A percentile compares a stretch with the other conserved stretches of the same genome.
Conservation (phyloP, 2,329 filamentous ascomycete genomes). For the Penicillium freii region DNA sequence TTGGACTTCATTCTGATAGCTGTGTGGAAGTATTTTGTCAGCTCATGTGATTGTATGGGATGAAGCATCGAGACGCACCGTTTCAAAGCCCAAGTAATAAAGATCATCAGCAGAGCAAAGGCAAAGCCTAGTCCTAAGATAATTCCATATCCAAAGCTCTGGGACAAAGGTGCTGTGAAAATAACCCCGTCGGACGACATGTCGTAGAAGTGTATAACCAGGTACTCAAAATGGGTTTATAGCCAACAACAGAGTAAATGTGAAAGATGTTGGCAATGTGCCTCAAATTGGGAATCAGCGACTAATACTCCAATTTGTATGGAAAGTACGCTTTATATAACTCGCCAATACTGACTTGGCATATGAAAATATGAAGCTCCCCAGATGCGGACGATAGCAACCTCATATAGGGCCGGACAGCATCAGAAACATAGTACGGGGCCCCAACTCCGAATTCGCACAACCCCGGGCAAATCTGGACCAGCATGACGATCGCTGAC, state of each 20-base stretch:
- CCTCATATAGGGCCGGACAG: slow-evolving; percentile 1
- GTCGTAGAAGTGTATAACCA: neutral
- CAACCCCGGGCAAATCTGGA: neutral
- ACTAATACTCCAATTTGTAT: neutral
- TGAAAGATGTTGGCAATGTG: neutral
- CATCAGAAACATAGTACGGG: neutral
- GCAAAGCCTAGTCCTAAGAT: slow-evolving; percentile 70
- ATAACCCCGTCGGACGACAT: slow-evolving; percentile 24
- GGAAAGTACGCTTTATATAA: neutral
- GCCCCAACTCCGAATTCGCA: slow-evolving; percentile 26
- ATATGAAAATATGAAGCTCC: neutral
- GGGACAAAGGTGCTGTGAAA: slow-evolving; percentile 41
- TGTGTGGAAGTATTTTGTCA: slow-evolving; percentile 20
- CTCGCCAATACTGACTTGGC: neutral
- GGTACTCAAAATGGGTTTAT: neutral
- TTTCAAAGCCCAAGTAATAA: slow-evolving; percentile 68
- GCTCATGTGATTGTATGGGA: neutral
- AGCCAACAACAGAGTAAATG: neutral
- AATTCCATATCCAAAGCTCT: slow-evolving; percentile 74
- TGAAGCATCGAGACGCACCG: slow-evolving; percentile 39
- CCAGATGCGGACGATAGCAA: neutral
- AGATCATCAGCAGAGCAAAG: slow-evolving; percentile 73
- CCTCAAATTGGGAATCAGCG: neutral
- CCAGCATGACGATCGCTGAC: slow-evolving; percentile 1
- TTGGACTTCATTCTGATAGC: slow-evolving; percentile 70